Evolutionary conservation across 2,329 filamentous ascomycete genomes (phyloP).

Genomic region (Trichoderma sp.): DNA sequence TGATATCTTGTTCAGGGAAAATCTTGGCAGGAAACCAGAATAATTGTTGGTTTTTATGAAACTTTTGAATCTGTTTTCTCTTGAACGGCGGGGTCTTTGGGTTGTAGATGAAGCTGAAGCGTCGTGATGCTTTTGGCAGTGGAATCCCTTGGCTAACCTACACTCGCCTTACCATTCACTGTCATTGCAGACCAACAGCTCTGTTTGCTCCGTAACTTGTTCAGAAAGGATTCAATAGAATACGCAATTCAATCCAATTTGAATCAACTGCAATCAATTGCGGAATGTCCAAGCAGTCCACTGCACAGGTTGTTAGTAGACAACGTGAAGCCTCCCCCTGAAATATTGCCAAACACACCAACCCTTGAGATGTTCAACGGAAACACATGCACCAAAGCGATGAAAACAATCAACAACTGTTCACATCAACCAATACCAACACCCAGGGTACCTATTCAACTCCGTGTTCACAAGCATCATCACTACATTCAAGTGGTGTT

Average conservation of each 20-base stretch:
- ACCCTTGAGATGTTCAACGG: not conserved
- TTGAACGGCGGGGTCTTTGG: not conserved
- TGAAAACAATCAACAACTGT: not conserved
- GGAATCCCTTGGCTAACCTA: not conserved
- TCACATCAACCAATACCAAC: too few species aligned
- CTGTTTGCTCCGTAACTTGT: not conserved
- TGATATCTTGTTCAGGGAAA: not conserved
- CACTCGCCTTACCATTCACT: not conserved
- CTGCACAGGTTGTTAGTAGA: not conserved
- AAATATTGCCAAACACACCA: not conserved
- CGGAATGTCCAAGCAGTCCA: not conserved
- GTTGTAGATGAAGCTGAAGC: not conserved
- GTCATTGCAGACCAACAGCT: not conserved
- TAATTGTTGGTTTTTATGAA: not conserved
- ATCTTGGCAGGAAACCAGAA: not conserved
- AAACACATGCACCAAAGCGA: not conserved
- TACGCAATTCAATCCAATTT: not conserved
- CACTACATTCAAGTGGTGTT: not conserved
- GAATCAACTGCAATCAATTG: not conserved
- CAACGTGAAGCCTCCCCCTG: not conserved
- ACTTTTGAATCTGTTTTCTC: not conserved
- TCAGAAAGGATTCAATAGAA: not conserved
- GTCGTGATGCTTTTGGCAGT: not conserved
- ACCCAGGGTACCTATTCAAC: not conserved
- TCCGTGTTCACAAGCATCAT: too few species aligned